Conservation (phyloP, 495 filamentous ascomycete species). For the Hypoxylon crocopeplum region DNA sequence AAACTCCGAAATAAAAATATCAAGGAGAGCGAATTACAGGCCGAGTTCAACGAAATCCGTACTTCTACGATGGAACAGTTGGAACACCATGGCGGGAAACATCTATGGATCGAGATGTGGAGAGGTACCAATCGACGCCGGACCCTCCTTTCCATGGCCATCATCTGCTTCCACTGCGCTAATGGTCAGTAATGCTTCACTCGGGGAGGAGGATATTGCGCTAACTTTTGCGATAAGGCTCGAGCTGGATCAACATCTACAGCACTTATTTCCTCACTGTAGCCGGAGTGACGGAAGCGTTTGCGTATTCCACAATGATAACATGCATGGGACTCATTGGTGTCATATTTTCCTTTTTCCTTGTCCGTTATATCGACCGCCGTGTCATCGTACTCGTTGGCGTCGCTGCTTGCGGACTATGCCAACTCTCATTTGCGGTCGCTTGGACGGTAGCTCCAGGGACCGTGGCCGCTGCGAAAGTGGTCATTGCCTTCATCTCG, state of each 20-base stretch:
- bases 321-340: constrained; percentile 57
- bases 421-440: constrained; percentile 55
- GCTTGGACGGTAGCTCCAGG: constrained; percentile 56
- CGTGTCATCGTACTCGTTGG: constrained; percentile 56
- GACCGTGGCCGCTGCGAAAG: constrained; percentile 46
- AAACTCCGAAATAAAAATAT: constrained; percentile 49
- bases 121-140: constrained; percentile 34
- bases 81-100: constrained; percentile 41
- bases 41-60: constrained; percentile 57
- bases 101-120: constrained; percentile 58
- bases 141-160: constrained; percentile 39
- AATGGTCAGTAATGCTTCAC: constrained; percentile 32
- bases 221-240: no score
- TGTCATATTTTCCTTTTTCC: constrained; percentile 52
- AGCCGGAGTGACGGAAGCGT: constrained; percentile 57
- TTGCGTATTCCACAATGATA: constrained; percentile 58
- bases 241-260: not conserved
- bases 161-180: constrained; percentile 44
- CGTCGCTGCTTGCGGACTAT: constrained; percentile 54
- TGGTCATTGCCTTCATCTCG: constrained; percentile 53
- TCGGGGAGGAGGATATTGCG: no score
- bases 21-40: constrained; percentile 45
- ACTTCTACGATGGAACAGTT: constrained; percentile 51
- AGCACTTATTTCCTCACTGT: constrained; percentile 53
- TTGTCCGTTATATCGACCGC: constrained; percentile 56